These are phyloP conservation scores for Xylogone sp. DNA, from an alignment of 2,329 filamentous ascomycete genomes.

Conservation along the genomic window DNA sequence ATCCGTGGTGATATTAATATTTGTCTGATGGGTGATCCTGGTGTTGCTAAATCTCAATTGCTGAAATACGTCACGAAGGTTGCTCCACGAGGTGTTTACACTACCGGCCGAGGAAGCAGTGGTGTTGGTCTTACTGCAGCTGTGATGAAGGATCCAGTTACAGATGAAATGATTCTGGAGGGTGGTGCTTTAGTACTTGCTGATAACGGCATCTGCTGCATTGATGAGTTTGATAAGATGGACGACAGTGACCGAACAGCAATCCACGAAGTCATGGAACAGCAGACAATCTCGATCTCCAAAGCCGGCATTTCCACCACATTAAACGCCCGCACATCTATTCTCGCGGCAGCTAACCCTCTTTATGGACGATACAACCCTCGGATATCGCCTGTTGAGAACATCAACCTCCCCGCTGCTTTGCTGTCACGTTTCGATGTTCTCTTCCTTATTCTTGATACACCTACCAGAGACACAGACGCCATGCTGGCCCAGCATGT, in stretches of 20 bases:
- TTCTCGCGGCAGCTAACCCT: conserved; percentile 93
- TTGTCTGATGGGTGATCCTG: conserved; percentile 97
- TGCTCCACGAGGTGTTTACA: conserved; percentile 81
- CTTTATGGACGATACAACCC: conserved; percentile 98
- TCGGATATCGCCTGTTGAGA: conserved; percentile 93
- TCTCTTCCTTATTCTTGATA: conserved; percentile 94
- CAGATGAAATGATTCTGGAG: conserved; percentile 74
- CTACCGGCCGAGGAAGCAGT: conserved; percentile 76
- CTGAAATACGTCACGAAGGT: conserved; percentile 99
- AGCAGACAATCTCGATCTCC: conserved; percentile 79
- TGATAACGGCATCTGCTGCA: conserved; percentile 80
- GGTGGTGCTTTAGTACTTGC: conserved; percentile 76
- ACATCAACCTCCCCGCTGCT: conserved; percentile 98
- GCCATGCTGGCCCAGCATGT: conserved; percentile 95
- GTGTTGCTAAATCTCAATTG: conserved; percentile 98
- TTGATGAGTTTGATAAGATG: conserved; percentile 87
- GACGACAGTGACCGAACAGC: conserved; percentile 74
- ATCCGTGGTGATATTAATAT: conserved; percentile 99
- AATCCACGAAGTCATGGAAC: conserved; percentile 85
- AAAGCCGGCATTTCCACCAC: conserved; percentile 96
- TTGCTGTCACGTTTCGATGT: conserved; percentile 96
- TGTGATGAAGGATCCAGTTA: conserved; percentile 76
- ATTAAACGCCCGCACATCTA: conserved; percentile 91
- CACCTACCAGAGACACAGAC: conserved; percentile 82
- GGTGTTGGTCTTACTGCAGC: conserved; percentile 79